Conservation (phyloP, 768 basidiomycete species). For the Leucocoprinus leucothites region DNA sequence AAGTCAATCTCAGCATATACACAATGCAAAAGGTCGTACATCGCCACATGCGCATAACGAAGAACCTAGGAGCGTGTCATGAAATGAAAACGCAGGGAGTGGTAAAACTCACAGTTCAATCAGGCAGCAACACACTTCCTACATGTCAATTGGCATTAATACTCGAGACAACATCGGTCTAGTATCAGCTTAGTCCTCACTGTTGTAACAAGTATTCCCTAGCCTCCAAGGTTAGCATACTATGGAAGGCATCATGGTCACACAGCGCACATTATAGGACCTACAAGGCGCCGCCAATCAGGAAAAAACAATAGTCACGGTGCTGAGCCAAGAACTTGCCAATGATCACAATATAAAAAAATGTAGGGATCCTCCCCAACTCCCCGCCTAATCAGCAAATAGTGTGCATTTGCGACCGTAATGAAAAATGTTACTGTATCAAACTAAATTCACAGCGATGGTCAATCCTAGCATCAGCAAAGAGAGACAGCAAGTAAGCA, state of each 20-base stretch:
- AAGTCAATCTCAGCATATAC: not conserved
- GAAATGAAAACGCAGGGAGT: too few species aligned
- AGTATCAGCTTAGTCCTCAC: not conserved
- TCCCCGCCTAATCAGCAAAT: conserved; percentile 1
- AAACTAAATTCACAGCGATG: too few species aligned
- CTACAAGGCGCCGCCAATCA: too few species aligned
- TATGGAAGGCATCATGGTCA: too few species aligned
- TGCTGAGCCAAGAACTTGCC: not conserved
- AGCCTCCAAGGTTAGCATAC: too few species aligned
- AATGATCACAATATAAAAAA: conserved; percentile 1
- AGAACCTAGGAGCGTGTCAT: not conserved
- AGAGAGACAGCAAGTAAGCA: too few species aligned
- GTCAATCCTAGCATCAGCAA: too few species aligned
- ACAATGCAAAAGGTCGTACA: conserved; percentile 3
- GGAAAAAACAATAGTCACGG: too few species aligned
- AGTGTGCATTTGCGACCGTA: not conserved
- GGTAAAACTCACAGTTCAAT: conserved; percentile 3
- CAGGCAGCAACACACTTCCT: not conserved
- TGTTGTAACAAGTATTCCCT: not conserved
- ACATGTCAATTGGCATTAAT: too few species aligned
- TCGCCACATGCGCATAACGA: too few species aligned
- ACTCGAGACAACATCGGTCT: too few species aligned
- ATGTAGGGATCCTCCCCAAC: not conserved
- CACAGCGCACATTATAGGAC: too few species aligned
- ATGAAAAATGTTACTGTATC: not conserved